phyloP scores from a whole-genome alignment of 768 basidiomycete species.

The Psilocybe sp. region DNA sequence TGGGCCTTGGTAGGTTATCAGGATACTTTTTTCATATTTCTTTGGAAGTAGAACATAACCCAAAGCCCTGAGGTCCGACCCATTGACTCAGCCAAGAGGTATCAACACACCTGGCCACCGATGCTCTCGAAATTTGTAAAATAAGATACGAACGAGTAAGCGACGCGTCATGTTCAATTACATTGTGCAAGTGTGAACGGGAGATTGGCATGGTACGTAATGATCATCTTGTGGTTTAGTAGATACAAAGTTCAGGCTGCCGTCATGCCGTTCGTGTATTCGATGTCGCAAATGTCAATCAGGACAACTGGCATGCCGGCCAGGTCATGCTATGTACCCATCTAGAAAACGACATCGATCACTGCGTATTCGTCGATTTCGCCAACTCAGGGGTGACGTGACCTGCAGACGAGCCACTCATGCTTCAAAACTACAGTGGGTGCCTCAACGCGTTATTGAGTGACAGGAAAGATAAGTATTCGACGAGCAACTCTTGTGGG shows the following conservation, averaged over 20 bases:
- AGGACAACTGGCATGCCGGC: slow-evolving; percentile 19
- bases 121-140: background rate
- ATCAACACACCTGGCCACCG: too few relatives aligned
- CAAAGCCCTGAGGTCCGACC: too few relatives aligned
- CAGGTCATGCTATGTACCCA: slow-evolving; percentile 14
- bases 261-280: slow-evolving; percentile 19
- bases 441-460: too few relatives aligned
- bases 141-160: slow-evolving; percentile 46
- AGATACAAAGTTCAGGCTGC: slow-evolving; percentile 19
- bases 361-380: slow-evolving; percentile 16
- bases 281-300: slow-evolving; percentile 17
- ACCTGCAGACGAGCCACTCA: slow-evolving; percentile 3
- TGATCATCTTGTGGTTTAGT: background rate
- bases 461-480: too few relatives aligned
- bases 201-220: background rate
- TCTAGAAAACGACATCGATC: slow-evolving; percentile 8
- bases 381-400: slow-evolving; percentile 11
- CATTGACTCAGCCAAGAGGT: too few relatives aligned
- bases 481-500: too few relatives aligned
- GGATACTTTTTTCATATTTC: too few relatives aligned
- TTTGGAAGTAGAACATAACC: too few relatives aligned
- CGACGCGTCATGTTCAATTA: slow-evolving; percentile 71
- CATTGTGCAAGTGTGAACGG: slow-evolving; percentile 55
- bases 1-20: too few relatives aligned
- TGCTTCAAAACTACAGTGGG: slow-evolving; percentile 13